Conservation (phyloP, 257 asterid genomes). For the Solanum appendiculatum region DNA sequence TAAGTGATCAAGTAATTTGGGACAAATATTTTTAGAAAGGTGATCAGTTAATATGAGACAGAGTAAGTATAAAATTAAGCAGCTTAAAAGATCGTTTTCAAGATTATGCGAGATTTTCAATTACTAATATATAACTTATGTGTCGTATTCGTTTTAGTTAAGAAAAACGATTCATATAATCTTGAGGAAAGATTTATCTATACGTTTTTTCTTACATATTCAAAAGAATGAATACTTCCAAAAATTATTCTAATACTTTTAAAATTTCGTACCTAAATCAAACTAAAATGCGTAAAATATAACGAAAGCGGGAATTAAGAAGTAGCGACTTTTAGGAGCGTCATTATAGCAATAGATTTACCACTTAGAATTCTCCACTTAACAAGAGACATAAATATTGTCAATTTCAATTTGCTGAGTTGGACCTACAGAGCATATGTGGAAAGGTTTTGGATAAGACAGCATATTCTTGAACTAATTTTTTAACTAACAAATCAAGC, state of each 20-base stretch:
- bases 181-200: neutral
- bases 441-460: neutral
- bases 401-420: neutral
- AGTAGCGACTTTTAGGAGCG: neutral
- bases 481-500: neutral
- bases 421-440: neutral
- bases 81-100: neutral
- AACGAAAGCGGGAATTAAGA: neutral
- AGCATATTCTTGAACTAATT: neutral
- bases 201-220: neutral
- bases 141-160: neutral
- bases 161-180: neutral
- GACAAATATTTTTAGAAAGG: too few species aligned
- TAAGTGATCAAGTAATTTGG: too few species aligned
- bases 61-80: too few species aligned
- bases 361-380: neutral
- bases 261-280: neutral
- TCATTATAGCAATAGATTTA: neutral
- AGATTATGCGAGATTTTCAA: neutral
- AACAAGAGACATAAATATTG: neutral
- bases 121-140: neutral
- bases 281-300: neutral
- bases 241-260: neutral
- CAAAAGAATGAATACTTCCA: rapidly evolving
- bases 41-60: too few species aligned